Evolutionary conservation across 495 filamentous ascomycete species (phyloP), one percentile per base, ranked within the genome.

Genomic region (Penicillium silybi): DNA sequence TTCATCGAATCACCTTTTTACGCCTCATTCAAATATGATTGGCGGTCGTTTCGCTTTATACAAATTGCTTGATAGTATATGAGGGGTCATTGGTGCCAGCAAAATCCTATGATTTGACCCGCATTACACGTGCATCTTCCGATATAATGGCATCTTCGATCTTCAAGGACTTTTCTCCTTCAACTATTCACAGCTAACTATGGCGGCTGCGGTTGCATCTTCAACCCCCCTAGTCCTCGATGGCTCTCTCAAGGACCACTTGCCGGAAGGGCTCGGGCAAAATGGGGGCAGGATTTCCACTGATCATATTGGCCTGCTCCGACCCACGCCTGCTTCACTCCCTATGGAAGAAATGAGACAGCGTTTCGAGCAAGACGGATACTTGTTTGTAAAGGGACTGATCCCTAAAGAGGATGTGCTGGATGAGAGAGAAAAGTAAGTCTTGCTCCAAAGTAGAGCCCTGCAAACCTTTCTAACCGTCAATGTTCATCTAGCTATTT

Each of bases 321-420:
- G 54, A n/a, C 47, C 51, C 0, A 57, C 61, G 11, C 16, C 50
- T 4, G 7, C 22, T 7, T 51, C 49, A 5, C 34, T 57, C 11
- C 49, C 61, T 9, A 29, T 64, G 22, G 49, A 63, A 25, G 66
- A 73, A 39, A 53, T 82, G 15, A 72, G 73, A 18, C 49, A 63
- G 35, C 72, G 78, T 3, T 71, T 72, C 16, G 32, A 73, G 20
- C 53, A 67, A 20, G 77, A 80, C 53, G 75, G 76, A 8, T 81
- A 81, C 51, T 61, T 82, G 32, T 80, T 79, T 52, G 41, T 82
- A 9, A 82, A 81, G 53, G 70, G 71, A 19, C 53, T 81, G 2
- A 59, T 82, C 29, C 77, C 79, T 0, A 70, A 75, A 7, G 63
- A 63, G 16, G 75, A 79, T 51, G 78, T 82, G 7, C 57, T 80